These are phyloP conservation scores for Pichia manshurica DNA, from an alignment of 805 yeast genomes.

Conservation along the genomic window DNA sequence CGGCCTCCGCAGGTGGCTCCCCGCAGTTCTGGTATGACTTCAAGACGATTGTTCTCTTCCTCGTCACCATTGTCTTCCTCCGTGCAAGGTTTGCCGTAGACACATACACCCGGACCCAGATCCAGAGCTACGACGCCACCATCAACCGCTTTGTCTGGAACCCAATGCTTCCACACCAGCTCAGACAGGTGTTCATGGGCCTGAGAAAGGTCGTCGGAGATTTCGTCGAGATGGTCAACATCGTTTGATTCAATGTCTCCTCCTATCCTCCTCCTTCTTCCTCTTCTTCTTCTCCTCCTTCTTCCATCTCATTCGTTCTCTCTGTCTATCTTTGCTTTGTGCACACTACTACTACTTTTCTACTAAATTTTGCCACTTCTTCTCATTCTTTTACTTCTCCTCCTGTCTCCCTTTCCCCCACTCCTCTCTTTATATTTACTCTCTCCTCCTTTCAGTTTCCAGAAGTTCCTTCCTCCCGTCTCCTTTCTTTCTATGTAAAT, in stretches of 20 bases:
- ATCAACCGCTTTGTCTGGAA: constrained; percentile 34
- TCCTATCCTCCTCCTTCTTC: background rate
- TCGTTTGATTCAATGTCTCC: constrained; percentile 6
- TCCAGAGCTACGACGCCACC: constrained; percentile 41
- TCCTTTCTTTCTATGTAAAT: too few relatives aligned
- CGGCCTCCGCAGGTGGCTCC: constrained; percentile 14
- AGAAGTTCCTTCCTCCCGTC: too few relatives aligned
- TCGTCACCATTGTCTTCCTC: constrained; percentile 47
- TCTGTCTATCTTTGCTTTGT: too few relatives aligned
- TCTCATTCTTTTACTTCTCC: too few relatives aligned
- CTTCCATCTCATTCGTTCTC: background rate
- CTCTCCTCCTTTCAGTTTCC: too few relatives aligned
- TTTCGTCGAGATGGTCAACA: constrained; percentile 14
- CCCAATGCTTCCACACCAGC: constrained; percentile 33
- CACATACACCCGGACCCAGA: constrained; percentile 45
- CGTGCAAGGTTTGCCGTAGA: constrained; percentile 57
- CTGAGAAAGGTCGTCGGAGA: constrained; percentile 11
- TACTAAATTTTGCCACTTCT: background rate
- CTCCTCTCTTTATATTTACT: too few relatives aligned
- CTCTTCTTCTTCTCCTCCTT: background rate
- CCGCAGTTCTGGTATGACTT: constrained; percentile 21
- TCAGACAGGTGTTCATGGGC: constrained; percentile 12
- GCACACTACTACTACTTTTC: background rate
- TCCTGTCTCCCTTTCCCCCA: too few relatives aligned
- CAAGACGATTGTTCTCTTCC: constrained; percentile 35